Evolutionary conservation across 2,329 filamentous ascomycete species (phyloP).

Genomic region (Akanthomyces muscarius): DNA sequence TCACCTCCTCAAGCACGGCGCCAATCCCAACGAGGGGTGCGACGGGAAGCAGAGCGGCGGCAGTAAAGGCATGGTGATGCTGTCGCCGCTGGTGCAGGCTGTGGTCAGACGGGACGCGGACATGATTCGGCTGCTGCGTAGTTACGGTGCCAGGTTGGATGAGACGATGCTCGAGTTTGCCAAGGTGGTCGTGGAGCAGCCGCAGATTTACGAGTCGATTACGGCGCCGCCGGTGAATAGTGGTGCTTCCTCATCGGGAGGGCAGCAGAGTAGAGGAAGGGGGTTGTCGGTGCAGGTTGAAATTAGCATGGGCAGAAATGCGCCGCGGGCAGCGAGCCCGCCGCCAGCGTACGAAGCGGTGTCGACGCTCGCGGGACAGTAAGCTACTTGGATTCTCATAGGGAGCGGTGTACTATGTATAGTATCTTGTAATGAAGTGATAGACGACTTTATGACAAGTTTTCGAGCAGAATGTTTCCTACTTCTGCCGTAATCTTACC

Average conservation of each 20-base stretch:
- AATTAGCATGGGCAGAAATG: background rate
- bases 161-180: slow-evolving; percentile 26
- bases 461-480: no score
- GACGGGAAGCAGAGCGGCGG: slow-evolving; percentile 13
- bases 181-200: slow-evolving; percentile 21
- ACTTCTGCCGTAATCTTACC: no score
- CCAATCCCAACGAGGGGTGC: slow-evolving; percentile 30
- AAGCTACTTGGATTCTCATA: background rate
- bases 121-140: slow-evolving; percentile 27
- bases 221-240: background rate
- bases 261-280: slow-evolving; percentile 9
- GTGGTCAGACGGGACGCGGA: slow-evolving; percentile 26
- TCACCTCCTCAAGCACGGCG: slow-evolving; percentile 30
- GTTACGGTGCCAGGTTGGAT: slow-evolving; percentile 27
- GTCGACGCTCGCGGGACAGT: background rate
- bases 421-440: background rate
- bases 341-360: slow-evolving; percentile 5
- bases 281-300: background rate
- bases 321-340: background rate
- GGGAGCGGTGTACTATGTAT: background rate
- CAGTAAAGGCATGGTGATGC: slow-evolving; percentile 16
- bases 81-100: slow-evolving; percentile 32
- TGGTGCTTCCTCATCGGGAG: background rate
- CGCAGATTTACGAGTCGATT: slow-evolving; percentile 26
- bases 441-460: no score